Base-by-base conservation (phyloP, 306 rosid species). In the Sicyos baderoa region DNA sequence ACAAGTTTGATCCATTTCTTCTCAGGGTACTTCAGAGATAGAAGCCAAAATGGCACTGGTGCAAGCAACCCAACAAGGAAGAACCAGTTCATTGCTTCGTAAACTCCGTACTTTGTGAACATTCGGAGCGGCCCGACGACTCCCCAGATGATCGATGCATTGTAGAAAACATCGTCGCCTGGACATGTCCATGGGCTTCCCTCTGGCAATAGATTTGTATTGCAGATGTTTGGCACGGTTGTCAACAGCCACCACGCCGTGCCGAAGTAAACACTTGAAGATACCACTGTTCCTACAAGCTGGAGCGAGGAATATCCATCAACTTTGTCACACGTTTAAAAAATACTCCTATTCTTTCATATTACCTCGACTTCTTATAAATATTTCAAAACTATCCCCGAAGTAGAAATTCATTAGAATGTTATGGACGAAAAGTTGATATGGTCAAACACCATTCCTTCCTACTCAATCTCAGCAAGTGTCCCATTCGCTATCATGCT, bases 131-230 rank as follows among this genome's bases (percentile, higher is more conserved):
- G 86, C 2, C 84, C 84, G 0, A 83, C 73, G 0, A 83, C 78
- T 54, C 86, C 86, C 86, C 86, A 81, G 6, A 81, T 81, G 81
- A 84, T 78, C 0, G 85, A 78, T 6, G 83, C 79, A 21, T 67
- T 72, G 78, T 75, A 84, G 74, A 84, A 78, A 21, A 81, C 83
- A n/a, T 81, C 81, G 1, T 81, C 83, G 0, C 79, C 78, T 0
- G 83, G 88, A 59, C 85, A 84, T 22, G 88, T 81, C 88, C 88
- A 84, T 0, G 85, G 83, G 57, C 83, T 81, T 53, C 88, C 88
- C 2, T 73, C 60, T 0, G 83, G 83, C 35, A 84, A 49, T 40
- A 16, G 2, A 0, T 56, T 11, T 0, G 47, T 8, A 17, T 84
- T 79, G 12, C 85, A 84, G 17, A 84, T 81, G 63, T 80, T 54